Evolutionary conservation across 2,329 filamentous ascomycete species (phyloP), one percentile per base, ranked within the genome.

Genomic region (Cryphonectria nitschkei): DNA sequence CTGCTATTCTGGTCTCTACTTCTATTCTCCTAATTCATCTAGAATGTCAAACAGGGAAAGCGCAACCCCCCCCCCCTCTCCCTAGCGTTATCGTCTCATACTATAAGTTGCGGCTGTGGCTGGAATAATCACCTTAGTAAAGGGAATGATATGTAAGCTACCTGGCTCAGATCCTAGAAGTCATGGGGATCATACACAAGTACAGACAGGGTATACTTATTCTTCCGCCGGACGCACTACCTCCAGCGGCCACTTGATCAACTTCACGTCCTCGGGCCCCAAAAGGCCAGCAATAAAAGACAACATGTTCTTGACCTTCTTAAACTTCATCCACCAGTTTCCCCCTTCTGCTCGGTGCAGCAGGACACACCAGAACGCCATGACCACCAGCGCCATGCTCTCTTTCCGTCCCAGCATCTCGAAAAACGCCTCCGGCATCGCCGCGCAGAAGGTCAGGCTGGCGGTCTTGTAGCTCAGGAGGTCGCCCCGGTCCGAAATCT

Each of bases 281-380:
- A 71, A 43, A 19, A 70, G 50, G 22, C 14, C 37, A 4, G 32
- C 19, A 63, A 73, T 70, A 14, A 70, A 54, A 13, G 50, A 46
- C 41, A 72, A 26, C 41, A 73, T 70, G 32, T 70, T 61, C 26
- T 19, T 39, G n/a, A 67, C 62, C 14, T 46, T 70, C 2, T 71
- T 73, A 65, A 69, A 70, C 0, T 75, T 71, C 74, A 74, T 76
- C 75, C 76, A 77, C 60, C 73, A 70, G 13, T 61, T 68, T 26
- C 54, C 66, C 26, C 73, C 66, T 67, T 76, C 73, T 14, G 75
- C 70, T 4, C 76, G 72, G 41, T 75, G 60, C 26, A 77, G 54
- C 64, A 78, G 67, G 8, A 77, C 72, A 58, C 75, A 76, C 76
- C 76, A 77, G 61, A 73, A 77, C 1, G 74, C 74, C 74, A 76